Conservation (phyloP, 768 basidiomycete species). For the Leccinum boreale region DNA sequence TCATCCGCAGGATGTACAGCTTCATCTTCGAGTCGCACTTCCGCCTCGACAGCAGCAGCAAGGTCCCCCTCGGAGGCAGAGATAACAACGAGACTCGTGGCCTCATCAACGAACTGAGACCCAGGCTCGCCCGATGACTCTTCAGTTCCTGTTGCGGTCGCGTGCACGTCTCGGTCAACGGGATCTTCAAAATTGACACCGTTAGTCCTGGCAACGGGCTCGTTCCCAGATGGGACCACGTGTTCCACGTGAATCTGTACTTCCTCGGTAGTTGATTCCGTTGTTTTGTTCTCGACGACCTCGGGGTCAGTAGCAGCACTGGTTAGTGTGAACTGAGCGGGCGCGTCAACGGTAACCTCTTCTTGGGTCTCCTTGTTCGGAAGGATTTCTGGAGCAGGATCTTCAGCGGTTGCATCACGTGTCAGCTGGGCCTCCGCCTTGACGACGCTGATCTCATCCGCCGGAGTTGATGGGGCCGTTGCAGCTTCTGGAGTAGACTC, state of each 20-base stretch:
- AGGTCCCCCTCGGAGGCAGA: slow-evolving; percentile 1
- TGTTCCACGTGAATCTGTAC: neutral
- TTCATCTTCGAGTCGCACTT: neutral
- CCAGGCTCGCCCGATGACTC: neutral
- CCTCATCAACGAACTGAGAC: slow-evolving; percentile 11
- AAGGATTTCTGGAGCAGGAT: neutral
- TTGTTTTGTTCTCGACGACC: neutral
- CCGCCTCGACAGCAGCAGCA: neutral
- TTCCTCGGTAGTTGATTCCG: neutral
- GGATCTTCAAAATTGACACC: slow-evolving; percentile 2
- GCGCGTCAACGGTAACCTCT: neutral
- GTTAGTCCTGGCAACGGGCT: neutral
- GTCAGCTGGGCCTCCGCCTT: neutral
- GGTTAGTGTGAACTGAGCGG: neutral
- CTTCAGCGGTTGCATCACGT: neutral
- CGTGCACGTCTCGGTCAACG: neutral
- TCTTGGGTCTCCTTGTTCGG: neutral
- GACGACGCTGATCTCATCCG: neutral
- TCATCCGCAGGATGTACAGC: neutral
- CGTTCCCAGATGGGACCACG: neutral
- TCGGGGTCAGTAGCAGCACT: neutral
- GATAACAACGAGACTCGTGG: neutral
- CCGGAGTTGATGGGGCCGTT: neutral
- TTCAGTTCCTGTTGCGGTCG: slow-evolving; percentile 1
- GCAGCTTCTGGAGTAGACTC: slow-evolving; percentile 3